Evolutionary conservation across 805 yeast genomes (phyloP), one percentile per base, ranked within the genome.

Genomic region (Nematodospora valgi): DNA sequence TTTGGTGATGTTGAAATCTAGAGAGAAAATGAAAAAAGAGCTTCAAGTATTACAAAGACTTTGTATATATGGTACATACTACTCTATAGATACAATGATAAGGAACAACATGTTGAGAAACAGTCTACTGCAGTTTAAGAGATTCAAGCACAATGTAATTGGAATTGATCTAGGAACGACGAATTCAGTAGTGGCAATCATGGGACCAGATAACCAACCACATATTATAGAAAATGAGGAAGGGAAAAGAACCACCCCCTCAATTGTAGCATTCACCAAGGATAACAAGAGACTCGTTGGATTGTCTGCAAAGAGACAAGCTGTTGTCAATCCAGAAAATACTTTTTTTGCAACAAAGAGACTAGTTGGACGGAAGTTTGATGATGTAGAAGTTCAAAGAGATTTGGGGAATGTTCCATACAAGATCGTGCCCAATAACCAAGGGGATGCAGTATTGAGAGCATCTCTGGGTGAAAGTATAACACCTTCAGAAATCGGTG

Each of bases 91-190:
- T n/a, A n/a, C n/a, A n/a, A n/a, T n/a, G n/a, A n/a, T n/a, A n/a
- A n/a, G n/a, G n/a, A n/a, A n/a, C n/a, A n/a, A n/a, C n/a, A n/a
- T n/a, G n/a, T n/a, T n/a, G n/a, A n/a, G n/a, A n/a, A n/a, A n/a
- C n/a, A n/a, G n/a, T n/a, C n/a, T n/a, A n/a, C 23, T 21, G 10
- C 23, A 8, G 10, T 8, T 22, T 9, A 30, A 20, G 17, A 18
- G 36, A 4, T 36, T 39, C 38, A 51, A 48, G 22, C 59, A 52
- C 34, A 40, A 52, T 10, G 87, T 82, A 4, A 76, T 82, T 32
- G 95, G 95, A 39, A 84, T 85, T 44, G 95, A 85, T 58, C 59
- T 85, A 38, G 95, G 95, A 18, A 85, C 95, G 15, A 85, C 95
- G 28, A 85, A 85, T 61, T 82, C 91, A 28, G 94, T 93, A 2